Conservation (phyloP, 1,284 basidiomycete species). For the Macrocybe sp. region DNA sequence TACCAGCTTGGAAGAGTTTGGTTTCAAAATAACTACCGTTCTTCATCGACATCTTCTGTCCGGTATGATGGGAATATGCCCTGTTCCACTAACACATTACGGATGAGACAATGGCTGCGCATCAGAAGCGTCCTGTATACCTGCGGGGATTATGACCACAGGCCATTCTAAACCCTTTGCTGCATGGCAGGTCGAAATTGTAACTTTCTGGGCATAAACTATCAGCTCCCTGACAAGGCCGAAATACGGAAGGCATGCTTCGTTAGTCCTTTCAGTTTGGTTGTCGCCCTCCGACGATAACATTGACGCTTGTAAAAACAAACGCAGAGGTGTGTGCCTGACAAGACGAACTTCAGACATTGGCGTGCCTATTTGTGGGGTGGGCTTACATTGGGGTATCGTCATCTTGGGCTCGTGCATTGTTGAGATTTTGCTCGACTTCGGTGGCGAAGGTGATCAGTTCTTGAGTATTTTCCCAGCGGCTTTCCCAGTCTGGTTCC, state of each 20-base stretch:
- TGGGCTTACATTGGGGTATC: constrained; percentile 4
- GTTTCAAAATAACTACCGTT: constrained; percentile 45
- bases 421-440: constrained; percentile 27
- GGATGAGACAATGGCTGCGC: constrained; percentile 3
- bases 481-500: constrained; percentile 67
- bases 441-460: constrained; percentile 70
- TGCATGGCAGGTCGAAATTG: constrained; percentile 84
- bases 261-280: constrained; percentile 51
- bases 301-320: constrained; percentile 82
- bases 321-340: constrained; percentile 67
- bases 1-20: background rate
- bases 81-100: constrained; percentile 51
- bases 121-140: constrained; percentile 26
- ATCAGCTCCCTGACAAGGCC: constrained; percentile 4
- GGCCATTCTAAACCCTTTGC: constrained; percentile 95
- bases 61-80: constrained; percentile 80
- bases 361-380: background rate
- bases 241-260: constrained; percentile 31
- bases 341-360: background rate
- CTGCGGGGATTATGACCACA: constrained; percentile 74
- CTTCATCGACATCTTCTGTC: constrained; percentile 77
- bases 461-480: constrained; percentile 88
- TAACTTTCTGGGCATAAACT: constrained; percentile 59
- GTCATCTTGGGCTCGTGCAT: constrained; percentile 11
- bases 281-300: constrained; percentile 78